These are phyloP conservation scores for Fraxinus velutina DNA, from an alignment of 305 asterid genomes.

Conservation along the genomic window DNA sequence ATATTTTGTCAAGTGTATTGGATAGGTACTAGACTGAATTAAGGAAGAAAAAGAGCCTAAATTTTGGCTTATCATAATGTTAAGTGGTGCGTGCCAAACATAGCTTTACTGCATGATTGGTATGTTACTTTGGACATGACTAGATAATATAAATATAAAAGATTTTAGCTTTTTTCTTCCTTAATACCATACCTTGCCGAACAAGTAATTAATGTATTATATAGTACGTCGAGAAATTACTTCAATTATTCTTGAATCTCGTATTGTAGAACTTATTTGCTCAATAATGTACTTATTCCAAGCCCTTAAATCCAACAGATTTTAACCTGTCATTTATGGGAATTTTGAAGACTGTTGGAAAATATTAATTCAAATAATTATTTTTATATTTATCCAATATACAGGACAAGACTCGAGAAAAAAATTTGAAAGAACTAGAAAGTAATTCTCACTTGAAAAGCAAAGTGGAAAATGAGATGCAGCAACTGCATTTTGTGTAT, in stretches of 20 bases:
- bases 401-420: neutral
- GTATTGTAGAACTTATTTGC: neutral
- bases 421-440: neutral
- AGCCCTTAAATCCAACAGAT: neutral
- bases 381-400: neutral
- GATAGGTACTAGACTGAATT: neutral
- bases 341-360: neutral
- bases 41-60: neutral
- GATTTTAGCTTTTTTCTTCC: neutral
- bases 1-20: neutral
- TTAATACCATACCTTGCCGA: neutral
- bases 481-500: neutral
- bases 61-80: neutral
- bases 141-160: no score
- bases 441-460: neutral
- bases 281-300: neutral
- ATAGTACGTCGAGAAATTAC: neutral
- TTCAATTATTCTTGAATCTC: neutral
- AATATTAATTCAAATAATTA: neutral
- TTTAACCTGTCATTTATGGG: neutral
- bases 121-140: neutral
- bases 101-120: neutral
- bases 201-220: neutral
- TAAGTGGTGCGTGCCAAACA: neutral
- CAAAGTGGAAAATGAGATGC: neutral